Evolutionary conservation across 371 early-diverging fungal genomes (phyloP), one percentile per base, ranked within the genome.

Genomic region (Mortierella sp.): DNA sequence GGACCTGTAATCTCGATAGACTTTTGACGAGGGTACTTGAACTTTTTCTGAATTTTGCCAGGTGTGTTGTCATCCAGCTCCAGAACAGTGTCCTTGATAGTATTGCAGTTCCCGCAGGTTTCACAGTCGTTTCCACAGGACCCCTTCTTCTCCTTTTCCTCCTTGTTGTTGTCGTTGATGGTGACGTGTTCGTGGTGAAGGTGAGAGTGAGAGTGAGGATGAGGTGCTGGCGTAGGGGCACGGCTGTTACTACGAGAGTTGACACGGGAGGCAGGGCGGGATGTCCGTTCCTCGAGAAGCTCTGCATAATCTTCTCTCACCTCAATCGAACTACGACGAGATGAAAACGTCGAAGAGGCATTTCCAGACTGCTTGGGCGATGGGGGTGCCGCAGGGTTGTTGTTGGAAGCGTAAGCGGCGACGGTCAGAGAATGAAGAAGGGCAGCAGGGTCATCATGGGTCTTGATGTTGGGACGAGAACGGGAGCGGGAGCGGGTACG

Each of bases 1-100:
- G 83, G 79, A 34, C 83, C 83, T 47, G 72, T 55, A 73, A 83
- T 76, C 71, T 83, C 83, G 47, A 73, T 10, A 0, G 83, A 83
- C 70, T 76, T 79, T 38, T 74, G 76, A 50, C 77, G 73, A 50
- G 50, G 52, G 48, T 48, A 48, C 48, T 48, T 48, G 48, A 11
- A 48, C 48, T 48, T 48, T 14, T 38, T 16, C 42, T 54, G 31
- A 31, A 65, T 65, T 21, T 38, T 65, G 19, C 65, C 31, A 6
- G 65, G 31, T 2, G 65, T 21, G 65, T 65, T 65, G 38, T 65
- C 65, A 14, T 65, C 65, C 7, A 65, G 38, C 31, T 65, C 65
- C 3, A 65, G 65, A 16, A 65, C 65, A 6, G 65, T 65, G 21
- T 65, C 65, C 38, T 65, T 65, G 65, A 65, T 65, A 16, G 65